Percentiles rank a stretch among this genome's conserved stretches.
Evolutionary conservation across 2,329 filamentous ascomycete species (phyloP).

Genomic region (Tolypocladium ovalisporum): DNA sequence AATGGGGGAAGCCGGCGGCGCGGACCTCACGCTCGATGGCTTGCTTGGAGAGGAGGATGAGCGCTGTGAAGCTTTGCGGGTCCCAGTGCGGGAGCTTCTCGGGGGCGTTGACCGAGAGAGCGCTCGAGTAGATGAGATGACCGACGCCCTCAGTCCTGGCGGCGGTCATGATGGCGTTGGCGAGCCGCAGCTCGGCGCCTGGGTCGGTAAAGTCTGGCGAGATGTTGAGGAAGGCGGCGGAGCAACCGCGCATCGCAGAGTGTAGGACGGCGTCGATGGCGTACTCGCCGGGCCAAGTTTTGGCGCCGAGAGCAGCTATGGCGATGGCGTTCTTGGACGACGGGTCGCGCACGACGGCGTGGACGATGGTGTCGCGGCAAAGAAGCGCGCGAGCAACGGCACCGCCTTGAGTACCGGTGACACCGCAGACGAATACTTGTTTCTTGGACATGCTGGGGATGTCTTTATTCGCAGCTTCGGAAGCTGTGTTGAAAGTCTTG

Average conservation of each 20-base stretch:
- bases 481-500: too few relatives aligned
- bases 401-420: slow-evolving; percentile 28
- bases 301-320: slow-evolving; percentile 19
- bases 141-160: slow-evolving; percentile 24
- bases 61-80: slow-evolving; percentile 15
- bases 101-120: slow-evolving; percentile 17
- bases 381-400: slow-evolving; percentile 23
- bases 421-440: slow-evolving; percentile 25
- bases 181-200: slow-evolving; percentile 16
- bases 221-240: slow-evolving; percentile 22
- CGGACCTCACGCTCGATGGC: slow-evolving; percentile 28
- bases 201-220: slow-evolving; percentile 19
- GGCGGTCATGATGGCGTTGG: slow-evolving; percentile 20
- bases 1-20: slow-evolving; percentile 24
- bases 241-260: slow-evolving; percentile 16
- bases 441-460: slow-evolving; percentile 15
- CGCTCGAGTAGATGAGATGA: slow-evolving; percentile 25
- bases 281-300: slow-evolving; percentile 21
- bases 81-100: slow-evolving; percentile 15
- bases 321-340: slow-evolving; percentile 16
- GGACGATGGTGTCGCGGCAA: slow-evolving; percentile 18
- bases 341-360: slow-evolving; percentile 20
- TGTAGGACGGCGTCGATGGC: slow-evolving; percentile 18
- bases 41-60: slow-evolving; percentile 25
- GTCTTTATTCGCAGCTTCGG: neutral